Conservation (phyloP, 2,329 filamentous ascomycete genomes). For the Dryadomyces sulphureus region DNA sequence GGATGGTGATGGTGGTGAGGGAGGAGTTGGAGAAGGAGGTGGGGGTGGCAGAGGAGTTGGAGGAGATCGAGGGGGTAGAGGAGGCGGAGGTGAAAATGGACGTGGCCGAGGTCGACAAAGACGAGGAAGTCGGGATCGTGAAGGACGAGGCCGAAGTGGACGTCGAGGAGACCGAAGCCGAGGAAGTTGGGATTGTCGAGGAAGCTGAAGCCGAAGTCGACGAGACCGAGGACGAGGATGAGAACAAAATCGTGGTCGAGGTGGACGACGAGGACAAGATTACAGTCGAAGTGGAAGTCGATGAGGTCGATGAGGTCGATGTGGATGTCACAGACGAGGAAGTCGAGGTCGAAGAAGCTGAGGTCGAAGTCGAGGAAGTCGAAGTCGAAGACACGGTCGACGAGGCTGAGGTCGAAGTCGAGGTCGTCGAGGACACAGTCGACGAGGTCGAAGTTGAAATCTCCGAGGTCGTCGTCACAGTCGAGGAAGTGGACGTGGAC, state of each 20-base stretch:
- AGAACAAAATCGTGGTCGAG: not conserved
- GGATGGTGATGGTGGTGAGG: constrained; percentile 21
- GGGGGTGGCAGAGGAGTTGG: not conserved
- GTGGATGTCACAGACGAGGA: constrained; percentile 16
- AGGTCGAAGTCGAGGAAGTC: not conserved
- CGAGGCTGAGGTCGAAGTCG: not conserved
- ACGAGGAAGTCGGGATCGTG: constrained; percentile 8
- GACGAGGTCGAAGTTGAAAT: not conserved
- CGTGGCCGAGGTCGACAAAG: constrained; percentile 3
- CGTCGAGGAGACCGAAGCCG: constrained; percentile 13
- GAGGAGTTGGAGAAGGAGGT: not conserved
- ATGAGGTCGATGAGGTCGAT: constrained; percentile 8
- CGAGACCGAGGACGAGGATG: not conserved
- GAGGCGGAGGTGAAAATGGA: constrained; percentile 4
- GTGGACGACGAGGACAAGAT: not conserved
- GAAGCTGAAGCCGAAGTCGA: constrained; percentile 3
- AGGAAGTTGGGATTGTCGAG: not conserved
- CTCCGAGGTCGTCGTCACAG: too few relatives aligned
- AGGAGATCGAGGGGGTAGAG: not conserved
- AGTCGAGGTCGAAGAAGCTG: constrained; percentile 13
- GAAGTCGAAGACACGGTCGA: not conserved
- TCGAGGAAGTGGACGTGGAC: not conserved
- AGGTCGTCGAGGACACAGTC: not conserved
- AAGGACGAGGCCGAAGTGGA: constrained; percentile 17
- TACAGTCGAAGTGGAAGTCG: not conserved